phyloP scores from a whole-genome alignment of 441 rosid genomes.

The Euphorbia schlechtendalii region DNA sequence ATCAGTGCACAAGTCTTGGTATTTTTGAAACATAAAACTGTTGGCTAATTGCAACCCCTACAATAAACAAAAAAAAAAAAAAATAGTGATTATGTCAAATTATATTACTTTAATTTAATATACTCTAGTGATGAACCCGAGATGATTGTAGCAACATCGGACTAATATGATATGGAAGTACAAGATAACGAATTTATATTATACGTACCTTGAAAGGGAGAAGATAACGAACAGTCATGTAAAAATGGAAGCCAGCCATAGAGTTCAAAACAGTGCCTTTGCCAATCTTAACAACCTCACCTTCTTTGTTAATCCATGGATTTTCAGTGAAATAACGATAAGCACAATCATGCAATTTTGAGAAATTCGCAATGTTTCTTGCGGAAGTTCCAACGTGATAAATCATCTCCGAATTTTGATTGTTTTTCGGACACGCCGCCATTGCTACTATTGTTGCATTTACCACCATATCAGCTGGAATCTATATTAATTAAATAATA shows the following conservation, averaged over 20 bases:
- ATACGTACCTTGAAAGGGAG: constrained; percentile 54
- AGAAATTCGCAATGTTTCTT: constrained; percentile 39
- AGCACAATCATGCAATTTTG: constrained; percentile 32
- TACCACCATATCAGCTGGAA: constrained; percentile 91
- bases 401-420: constrained; percentile 26
- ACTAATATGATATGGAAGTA: no score
- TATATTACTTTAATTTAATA: no score
- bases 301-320: constrained; percentile 64
- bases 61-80: no score
- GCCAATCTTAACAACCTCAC: constrained; percentile 44
- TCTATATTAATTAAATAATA: background rate
- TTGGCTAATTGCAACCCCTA: constrained; percentile 14
- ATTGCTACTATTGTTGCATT: constrained; percentile 52
- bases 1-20: constrained; percentile 22
- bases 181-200: no score
- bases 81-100: no score
- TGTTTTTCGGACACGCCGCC: constrained; percentile 28
- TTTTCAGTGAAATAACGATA: constrained; percentile 44
- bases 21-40: constrained; percentile 25
- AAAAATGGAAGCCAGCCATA: constrained; percentile 55
- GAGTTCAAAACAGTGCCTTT: constrained; percentile 28
- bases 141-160: no score
- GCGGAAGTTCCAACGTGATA: constrained; percentile 69
- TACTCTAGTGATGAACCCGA: no score
- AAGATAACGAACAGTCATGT: constrained; percentile 53